phyloP scores from a whole-genome alignment of 1,139 yeast genomes.

The Hyphopichia pseudoburtonii region DNA sequence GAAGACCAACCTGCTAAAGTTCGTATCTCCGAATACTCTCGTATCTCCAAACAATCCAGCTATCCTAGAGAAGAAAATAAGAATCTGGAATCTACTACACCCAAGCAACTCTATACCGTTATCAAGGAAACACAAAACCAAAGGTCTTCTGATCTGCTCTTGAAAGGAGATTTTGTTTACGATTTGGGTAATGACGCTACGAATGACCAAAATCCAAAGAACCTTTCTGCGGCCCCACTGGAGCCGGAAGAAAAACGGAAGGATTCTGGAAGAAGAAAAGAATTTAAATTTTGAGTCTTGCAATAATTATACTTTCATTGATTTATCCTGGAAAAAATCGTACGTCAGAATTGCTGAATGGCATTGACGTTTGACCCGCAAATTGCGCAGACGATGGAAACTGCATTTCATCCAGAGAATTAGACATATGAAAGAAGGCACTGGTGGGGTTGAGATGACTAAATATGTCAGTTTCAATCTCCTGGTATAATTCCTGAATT shows the following conservation, averaged over 20 bases:
- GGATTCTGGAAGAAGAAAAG: too few species aligned
- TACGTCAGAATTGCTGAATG: background rate
- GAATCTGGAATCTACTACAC: too few species aligned
- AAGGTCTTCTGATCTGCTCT: constrained; percentile 16
- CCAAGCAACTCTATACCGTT: constrained; percentile 27
- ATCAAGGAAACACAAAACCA: too few species aligned
- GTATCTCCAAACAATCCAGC: constrained; percentile 1
- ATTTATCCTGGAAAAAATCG: background rate
- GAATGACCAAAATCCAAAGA: constrained; percentile 1
- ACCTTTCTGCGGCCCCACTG: too few species aligned
- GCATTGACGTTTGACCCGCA: background rate
- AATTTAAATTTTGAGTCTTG: constrained; percentile 13
- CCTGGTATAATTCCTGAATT: constrained; percentile 32
- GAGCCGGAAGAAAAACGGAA: constrained; percentile 3
- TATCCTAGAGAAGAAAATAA: too few species aligned
- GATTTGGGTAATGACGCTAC: constrained; percentile 11
- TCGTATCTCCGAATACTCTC: constrained; percentile 15
- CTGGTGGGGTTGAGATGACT: constrained; percentile 29
- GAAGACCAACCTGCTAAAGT: constrained; percentile 10
- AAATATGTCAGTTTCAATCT: constrained; percentile 30
- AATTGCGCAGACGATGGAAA: background rate
- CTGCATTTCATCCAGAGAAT: too few species aligned
- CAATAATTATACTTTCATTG: too few species aligned
- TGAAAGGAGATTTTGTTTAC: constrained; percentile 19
- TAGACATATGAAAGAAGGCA: too few species aligned